Percentiles rank a stretch among this genome's conserved stretches.
phyloP scores from a whole-genome alignment of 768 basidiomycete genomes.

The Hypsizygus marmoreus region DNA sequence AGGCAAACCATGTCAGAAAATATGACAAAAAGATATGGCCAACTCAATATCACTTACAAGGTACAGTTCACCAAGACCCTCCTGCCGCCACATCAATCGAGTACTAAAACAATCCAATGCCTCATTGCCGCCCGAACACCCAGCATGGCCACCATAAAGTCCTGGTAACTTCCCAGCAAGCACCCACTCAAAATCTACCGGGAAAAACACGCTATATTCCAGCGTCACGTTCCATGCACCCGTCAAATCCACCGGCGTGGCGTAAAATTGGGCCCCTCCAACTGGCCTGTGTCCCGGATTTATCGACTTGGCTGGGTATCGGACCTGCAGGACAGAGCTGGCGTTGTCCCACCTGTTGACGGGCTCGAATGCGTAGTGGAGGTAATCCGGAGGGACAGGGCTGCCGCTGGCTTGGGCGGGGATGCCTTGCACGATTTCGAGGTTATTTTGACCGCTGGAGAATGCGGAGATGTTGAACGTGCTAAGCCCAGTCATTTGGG shows the following conservation, averaged over 20 bases:
- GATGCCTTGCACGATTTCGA: constrained; percentile 54
- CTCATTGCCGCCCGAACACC: constrained; percentile 74
- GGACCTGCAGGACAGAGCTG: constrained; percentile 55
- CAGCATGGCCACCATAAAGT: constrained; percentile 65
- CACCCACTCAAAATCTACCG: constrained; percentile 72
- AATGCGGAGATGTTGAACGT: constrained; percentile 62
- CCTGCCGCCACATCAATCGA: constrained; percentile 77
- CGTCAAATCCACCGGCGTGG: constrained; percentile 42
- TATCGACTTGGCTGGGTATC: constrained; percentile 69
- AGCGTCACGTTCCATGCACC: constrained; percentile 56
- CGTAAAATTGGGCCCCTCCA: constrained; percentile 77
- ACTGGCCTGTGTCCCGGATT: constrained; percentile 63
- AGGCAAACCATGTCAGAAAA: not conserved
- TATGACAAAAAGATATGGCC: not conserved
- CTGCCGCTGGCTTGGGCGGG: constrained; percentile 37
- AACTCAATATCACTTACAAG: constrained; percentile 45
- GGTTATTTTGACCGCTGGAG: constrained; percentile 53
- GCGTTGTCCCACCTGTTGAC: constrained; percentile 25
- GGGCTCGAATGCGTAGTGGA: constrained; percentile 11
- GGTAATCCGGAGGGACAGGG: constrained; percentile 14
- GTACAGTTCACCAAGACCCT: constrained; percentile 76
- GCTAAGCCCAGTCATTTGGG: constrained; percentile 56
- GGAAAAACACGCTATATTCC: constrained; percentile 78
- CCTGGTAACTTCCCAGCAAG: constrained; percentile 86
- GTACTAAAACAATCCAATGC: constrained; percentile 82